These are phyloP conservation scores for Corynespora cassiicola DNA, from an alignment of 2,329 filamentous ascomycete genomes.

Conservation along the genomic window DNA sequence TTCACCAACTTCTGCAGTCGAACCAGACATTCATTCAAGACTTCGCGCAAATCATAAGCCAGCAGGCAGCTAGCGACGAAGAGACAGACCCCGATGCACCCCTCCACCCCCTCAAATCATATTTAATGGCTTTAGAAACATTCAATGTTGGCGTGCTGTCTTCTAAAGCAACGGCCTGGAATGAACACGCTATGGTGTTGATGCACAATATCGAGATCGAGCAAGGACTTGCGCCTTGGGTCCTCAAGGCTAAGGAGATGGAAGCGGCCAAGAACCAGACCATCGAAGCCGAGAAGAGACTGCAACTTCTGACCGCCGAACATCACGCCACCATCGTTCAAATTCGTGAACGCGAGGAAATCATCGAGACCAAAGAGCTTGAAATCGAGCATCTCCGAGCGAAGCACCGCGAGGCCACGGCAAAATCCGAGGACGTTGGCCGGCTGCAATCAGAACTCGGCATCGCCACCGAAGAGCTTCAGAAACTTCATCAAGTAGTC, in stretches of 20 bases:
- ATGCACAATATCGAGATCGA: conserved; percentile 66
- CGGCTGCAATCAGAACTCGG: conserved; percentile 27
- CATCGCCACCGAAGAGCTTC: conserved; percentile 26
- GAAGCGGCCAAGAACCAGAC: conserved; percentile 82
- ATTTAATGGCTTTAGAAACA: conserved; percentile 72
- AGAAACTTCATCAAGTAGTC: conserved; percentile 22
- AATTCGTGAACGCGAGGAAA: conserved; percentile 79
- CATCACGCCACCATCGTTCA: conserved; percentile 73
- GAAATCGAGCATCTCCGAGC: conserved; percentile 93
- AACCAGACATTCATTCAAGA: conserved; percentile 20
- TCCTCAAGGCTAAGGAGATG: conserved; percentile 79
- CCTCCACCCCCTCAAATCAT: too few relatives aligned
- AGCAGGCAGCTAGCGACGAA: too few relatives aligned
- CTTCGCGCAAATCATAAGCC: too few relatives aligned
- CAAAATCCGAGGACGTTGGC: conserved; percentile 29
- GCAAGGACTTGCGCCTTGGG: conserved; percentile 78
- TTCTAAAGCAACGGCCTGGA: too few relatives aligned
- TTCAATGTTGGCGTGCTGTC: too few relatives aligned
- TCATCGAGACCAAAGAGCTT: conserved; percentile 64
- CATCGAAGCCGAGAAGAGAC: conserved; percentile 83
- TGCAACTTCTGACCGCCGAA: conserved; percentile 80
- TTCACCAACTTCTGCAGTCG: conserved; percentile 20
- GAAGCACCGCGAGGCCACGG: conserved; percentile 34
- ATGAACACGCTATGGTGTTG: conserved; percentile 61
- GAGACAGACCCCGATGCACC: too few relatives aligned